Percentiles rank a stretch among this genome's conserved stretches.
These are phyloP conservation scores for Neurospora sp. DNA, from an alignment of 495 filamentous ascomycete species.

Conservation along the genomic window DNA sequence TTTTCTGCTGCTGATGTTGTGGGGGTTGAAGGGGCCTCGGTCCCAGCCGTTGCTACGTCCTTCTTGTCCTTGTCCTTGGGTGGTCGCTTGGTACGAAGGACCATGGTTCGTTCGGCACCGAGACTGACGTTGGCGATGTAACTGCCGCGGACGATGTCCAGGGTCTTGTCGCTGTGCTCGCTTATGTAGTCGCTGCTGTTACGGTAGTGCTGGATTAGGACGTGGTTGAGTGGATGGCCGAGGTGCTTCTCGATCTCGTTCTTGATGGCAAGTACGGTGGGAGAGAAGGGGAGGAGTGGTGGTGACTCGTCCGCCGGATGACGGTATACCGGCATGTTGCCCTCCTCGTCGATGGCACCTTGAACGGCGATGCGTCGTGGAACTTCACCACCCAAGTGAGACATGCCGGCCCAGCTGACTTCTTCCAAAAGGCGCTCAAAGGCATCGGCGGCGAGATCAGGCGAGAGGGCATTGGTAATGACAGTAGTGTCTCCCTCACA, in stretches of 20 bases:
- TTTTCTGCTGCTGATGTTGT: background rate
- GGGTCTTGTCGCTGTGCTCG: constrained; percentile 93
- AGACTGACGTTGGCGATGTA: constrained; percentile 89
- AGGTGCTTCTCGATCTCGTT: constrained; percentile 55
- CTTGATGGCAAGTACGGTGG: constrained; percentile 59
- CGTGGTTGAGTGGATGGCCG: constrained; percentile 82
- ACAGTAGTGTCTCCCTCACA: constrained; percentile 76
- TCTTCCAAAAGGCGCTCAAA: constrained; percentile 68
- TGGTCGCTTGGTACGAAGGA: constrained; percentile 70
- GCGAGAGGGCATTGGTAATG: constrained; percentile 54
- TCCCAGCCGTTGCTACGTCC: background rate
- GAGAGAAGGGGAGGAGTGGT: constrained; percentile 63
- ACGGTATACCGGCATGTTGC: constrained; percentile 81
- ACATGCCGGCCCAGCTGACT: constrained; percentile 86
- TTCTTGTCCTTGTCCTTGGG: constrained; percentile 18
- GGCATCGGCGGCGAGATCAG: constrained; percentile 39
- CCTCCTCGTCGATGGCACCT: constrained; percentile 59
- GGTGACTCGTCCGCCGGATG: constrained; percentile 90
- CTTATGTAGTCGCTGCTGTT: constrained; percentile 88
- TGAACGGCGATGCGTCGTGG: constrained; percentile 91
- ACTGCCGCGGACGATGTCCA: constrained; percentile 75
- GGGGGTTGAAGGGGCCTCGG: background rate
- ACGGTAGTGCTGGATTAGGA: constrained; percentile 87
- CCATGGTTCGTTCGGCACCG: constrained; percentile 85
- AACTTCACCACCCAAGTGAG: constrained; percentile 82